A percentile compares a stretch with the other conserved stretches of the same genome.
These are phyloP conservation scores for Solanum tarapatanum DNA, from an alignment of 257 asterid species.

Conservation along the genomic window DNA sequence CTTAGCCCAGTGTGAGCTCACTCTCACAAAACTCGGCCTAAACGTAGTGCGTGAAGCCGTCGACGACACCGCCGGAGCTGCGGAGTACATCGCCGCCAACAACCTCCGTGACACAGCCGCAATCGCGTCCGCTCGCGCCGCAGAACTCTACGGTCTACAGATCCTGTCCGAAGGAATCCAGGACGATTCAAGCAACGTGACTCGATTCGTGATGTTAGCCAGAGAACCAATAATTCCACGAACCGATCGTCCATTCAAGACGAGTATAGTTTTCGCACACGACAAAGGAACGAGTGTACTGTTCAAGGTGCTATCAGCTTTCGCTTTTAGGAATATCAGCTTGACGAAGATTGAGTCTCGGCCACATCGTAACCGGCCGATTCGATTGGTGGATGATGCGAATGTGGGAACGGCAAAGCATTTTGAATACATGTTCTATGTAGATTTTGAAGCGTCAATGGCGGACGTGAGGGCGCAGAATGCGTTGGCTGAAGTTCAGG, in stretches of 20 bases:
- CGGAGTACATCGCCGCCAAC: conserved; percentile 61
- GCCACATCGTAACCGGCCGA: conserved; percentile 68
- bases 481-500: conserved; percentile 87
- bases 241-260: conserved; percentile 83
- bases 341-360: conserved; percentile 83
- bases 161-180: conserved; percentile 65
- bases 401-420: conserved; percentile 62
- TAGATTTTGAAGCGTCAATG: conserved; percentile 88
- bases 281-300: conserved; percentile 67
- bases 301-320: conserved; percentile 78
- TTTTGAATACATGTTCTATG: conserved; percentile 74
- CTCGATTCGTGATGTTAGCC: conserved; percentile 84
- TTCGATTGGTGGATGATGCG: conserved; percentile 54
- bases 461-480: conserved; percentile 87
- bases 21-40: conserved; percentile 52
- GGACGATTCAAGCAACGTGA: conserved; percentile 73
- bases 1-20: conserved; percentile 74
- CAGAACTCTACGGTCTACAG: conserved; percentile 62
- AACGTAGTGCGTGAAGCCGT: conserved; percentile 64
- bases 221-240: conserved; percentile 80
- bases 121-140: conserved; percentile 81
- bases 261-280: conserved; percentile 83
- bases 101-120: conserved; percentile 68
- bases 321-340: conserved; percentile 69
- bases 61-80: conserved; percentile 86